Percentiles rank a stretch among this genome's conserved stretches.
Evolutionary conservation across 257 asterid genomes (phyloP).

Genomic region (Knoxia roxburghii): DNA sequence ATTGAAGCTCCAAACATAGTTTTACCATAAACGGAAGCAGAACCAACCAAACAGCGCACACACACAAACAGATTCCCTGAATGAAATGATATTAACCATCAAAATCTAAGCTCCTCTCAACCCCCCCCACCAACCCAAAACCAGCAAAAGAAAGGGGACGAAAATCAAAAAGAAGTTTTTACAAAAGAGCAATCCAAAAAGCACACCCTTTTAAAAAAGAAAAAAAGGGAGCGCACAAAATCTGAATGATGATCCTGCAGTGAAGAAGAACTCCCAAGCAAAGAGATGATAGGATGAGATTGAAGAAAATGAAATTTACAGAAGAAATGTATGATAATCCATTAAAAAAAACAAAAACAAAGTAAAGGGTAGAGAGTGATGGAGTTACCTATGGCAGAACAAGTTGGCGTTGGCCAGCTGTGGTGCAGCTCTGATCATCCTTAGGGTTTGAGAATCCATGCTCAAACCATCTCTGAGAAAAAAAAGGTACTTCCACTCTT

Average conservation of each 20-base stretch:
- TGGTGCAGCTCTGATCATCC: conserved; percentile 17
- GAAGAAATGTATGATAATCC: conserved; percentile 1
- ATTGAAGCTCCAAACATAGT: neutral
- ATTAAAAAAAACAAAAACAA: neutral
- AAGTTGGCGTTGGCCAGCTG: conserved; percentile 12
- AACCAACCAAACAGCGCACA: neutral
- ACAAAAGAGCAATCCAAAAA: neutral
- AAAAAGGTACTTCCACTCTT: neutral
- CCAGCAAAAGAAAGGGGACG: neutral
- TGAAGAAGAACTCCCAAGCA: neutral
- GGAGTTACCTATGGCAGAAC: conserved; percentile 24
- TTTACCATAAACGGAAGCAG: conserved; percentile 2
- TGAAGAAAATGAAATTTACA: neutral
- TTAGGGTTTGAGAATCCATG: conserved; percentile 19
- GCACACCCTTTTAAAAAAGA: neutral
- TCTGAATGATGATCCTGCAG: conserved; percentile 4
- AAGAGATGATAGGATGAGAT: neutral
- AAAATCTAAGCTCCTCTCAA: neutral
- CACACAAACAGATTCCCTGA: conserved; percentile 8
- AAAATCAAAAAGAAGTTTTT: neutral
- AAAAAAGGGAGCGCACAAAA: neutral
- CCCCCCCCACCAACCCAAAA: neutral
- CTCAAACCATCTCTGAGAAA: conserved; percentile 12
- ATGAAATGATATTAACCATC: neutral
- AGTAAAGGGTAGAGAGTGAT: neutral